Evolutionary conservation across 2,329 filamentous ascomycete species (phyloP), one percentile per base, ranked within the genome.

Genomic region (Macrophomina tecta): DNA sequence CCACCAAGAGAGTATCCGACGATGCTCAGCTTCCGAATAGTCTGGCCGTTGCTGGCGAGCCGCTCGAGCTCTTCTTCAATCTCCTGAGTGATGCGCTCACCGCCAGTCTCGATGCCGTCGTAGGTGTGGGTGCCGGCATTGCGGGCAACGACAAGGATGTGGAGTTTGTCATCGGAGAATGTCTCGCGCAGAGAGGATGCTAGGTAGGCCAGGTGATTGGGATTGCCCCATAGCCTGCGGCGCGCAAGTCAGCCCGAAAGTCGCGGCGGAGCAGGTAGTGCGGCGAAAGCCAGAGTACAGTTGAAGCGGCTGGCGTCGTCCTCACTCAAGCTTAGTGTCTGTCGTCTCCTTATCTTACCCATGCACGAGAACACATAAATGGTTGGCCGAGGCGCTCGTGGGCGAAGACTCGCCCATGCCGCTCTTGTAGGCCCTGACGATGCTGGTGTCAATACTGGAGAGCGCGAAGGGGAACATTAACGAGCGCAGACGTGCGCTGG

Each of bases 1-100:
- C 94, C 94, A 53, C 94, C 94, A 1, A 97, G 84, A 0, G 93
- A 97, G 78, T 98, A 97, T 46, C 94, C 94, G 51, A 94, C 86
- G 48, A 98, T 83, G 76, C 93, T 97, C 70, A 98, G 83, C 79
- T 93, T 96, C 56, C 82, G 89, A 73, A 97, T 90, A 49, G 87
- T 85, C 71, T 90, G 87, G 28, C 93, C 94, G 34, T 84, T 82
- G 49, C 81, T 80, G 58, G 86, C 84, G 38, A 89, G 72, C 36
- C 81, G 78, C 32, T 83, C 79, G 34, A 91, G 78, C 23, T 81
- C 82, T 60, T 87, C 81, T 73, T 91, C 89, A 42, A 91, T 83
- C 72, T 91, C 89, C 66, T 84, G 79, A 1, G 87, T 85, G 65
- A 89, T 82, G 66, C 90, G 84, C 72, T 92, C 88, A 65, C 88